Evolutionary conservation across 257 asterid genomes (phyloP).

Genomic region (Ophiorrhiza pumila): DNA sequence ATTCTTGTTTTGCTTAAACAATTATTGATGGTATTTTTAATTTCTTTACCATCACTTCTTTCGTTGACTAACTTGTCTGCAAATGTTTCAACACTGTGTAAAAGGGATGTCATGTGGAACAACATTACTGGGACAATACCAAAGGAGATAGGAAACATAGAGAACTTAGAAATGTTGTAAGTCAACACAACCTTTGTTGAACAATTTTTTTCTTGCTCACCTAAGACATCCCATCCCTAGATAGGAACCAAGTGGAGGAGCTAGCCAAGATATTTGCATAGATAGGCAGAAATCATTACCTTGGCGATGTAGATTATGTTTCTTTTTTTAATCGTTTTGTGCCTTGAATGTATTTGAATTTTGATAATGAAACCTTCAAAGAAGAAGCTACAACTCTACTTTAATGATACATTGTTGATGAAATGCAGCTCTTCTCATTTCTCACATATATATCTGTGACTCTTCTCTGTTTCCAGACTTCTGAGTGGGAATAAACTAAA

Average conservation of each 20-base stretch:
- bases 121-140: constrained; percentile 70
- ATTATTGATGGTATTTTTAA: too few species aligned
- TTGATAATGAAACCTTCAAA: too few species aligned
- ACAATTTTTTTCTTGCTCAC: constrained; percentile 7
- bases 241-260: neutral
- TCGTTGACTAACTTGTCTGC: too few species aligned
- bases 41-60: too few species aligned
- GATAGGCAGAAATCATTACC: neutral
- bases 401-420: too few species aligned
- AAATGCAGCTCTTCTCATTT: neutral
- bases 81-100: neutral
- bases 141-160: constrained; percentile 78
- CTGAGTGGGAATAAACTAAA: constrained; percentile 83
- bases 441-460: neutral
- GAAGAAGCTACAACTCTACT: too few species aligned
- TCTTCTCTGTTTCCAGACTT: constrained; percentile 54
- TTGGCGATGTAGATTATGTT: too few species aligned
- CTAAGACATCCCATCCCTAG: neutral
- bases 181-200: constrained; percentile 22
- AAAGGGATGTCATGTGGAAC: constrained; percentile 97
- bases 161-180: constrained; percentile 66
- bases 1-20: neutral
- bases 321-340: too few species aligned
- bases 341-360: too few species aligned
- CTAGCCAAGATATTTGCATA: neutral